A percentile compares a stretch with the other conserved stretches of the same genome.
Conservation (phyloP, 345 rosid species). For the Corchorus capsularis region DNA sequence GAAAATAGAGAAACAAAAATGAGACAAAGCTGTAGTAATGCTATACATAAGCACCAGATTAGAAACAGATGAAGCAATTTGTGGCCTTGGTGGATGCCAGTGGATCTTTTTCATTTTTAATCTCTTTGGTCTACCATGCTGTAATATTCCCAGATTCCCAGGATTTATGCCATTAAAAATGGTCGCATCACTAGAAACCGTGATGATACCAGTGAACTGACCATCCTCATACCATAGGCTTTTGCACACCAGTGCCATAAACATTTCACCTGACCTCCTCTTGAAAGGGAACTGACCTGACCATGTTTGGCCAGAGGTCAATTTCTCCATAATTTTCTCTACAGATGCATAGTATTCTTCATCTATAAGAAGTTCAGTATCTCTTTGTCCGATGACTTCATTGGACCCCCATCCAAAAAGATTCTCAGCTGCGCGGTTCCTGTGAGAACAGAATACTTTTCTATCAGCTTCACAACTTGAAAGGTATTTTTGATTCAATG, state of each 20-base stretch:
- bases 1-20: background rate
- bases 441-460: conserved; percentile 29
- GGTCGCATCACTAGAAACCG: conserved; percentile 77
- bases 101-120: conserved; percentile 50
- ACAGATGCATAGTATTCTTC: conserved; percentile 50
- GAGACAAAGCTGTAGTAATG: conserved; percentile 9
- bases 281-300: conserved; percentile 84
- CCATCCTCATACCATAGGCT: conserved; percentile 66
- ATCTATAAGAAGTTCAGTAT: conserved; percentile 56
- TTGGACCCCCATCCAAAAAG: conserved; percentile 78
- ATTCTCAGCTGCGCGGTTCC: conserved; percentile 83
- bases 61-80: conserved; percentile 68
- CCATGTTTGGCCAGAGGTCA: conserved; percentile 67
- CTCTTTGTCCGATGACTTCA: conserved; percentile 63
- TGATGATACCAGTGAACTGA: conserved; percentile 64
- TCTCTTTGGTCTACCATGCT: conserved; percentile 36
- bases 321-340: conserved; percentile 41
- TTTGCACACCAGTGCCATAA: conserved; percentile 73
- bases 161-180: conserved; percentile 44
- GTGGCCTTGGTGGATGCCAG: conserved; percentile 66
- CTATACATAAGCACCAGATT: conserved; percentile 64
- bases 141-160: conserved; percentile 32
- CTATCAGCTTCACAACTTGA: conserved; percentile 17
- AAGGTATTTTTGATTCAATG: conserved; percentile 11
- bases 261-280: conserved; percentile 65